Evolutionary conservation across 176 grass and related monocot genomes (phyloP), one percentile per base, ranked within the genome.

Genomic region (Puccinellia tenuiflora): DNA sequence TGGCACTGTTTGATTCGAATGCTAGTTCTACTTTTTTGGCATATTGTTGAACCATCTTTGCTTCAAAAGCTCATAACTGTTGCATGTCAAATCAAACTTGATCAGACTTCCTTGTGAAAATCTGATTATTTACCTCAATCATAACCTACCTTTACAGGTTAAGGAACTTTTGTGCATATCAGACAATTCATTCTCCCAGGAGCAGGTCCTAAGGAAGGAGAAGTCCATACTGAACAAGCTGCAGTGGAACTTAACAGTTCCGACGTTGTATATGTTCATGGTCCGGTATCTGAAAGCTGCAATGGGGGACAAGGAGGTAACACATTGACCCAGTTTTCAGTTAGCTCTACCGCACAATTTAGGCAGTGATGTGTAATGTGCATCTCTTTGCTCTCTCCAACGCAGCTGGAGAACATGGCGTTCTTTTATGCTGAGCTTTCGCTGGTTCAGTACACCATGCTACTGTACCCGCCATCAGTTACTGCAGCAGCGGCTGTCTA

Each of bases 201-300:
- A 88, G 63, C 87, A 88, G 81, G 17, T 94, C 64, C 69, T 97
- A 45, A 37, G 35, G 14, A 97, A 57, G 25, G 94, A 95, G 61
- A 92, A 92, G 37, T 57, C 61, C 28, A 79, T 95, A 68, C 76
- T 95, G 6, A 92, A 92, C 73, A 90, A 70, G 80, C 48, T 96
- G 14, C 85, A 90, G 34, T 96, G 93, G 93, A 92, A 96, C 79
- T 78, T 96, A 37, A 92, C 90, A 18, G 83, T 96, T 68, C 93
- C 90, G 4, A 96, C 93, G 21, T 22, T 81, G 37, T 91, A 92
- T 77, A 85, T 92, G 88, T 96, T 96, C 79, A 63, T 96, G 2
- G 64, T 88, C 46, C 79, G 88, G 34, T 96, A 88, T 46, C 26
- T 90, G 68, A 91, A 96, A 87, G 90, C 85, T 25, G 88, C 90